Evolutionary conservation across 2,329 filamentous ascomycete species (phyloP), one percentile per base, ranked within the genome.

Genomic region (Xylariaceae sp.): DNA sequence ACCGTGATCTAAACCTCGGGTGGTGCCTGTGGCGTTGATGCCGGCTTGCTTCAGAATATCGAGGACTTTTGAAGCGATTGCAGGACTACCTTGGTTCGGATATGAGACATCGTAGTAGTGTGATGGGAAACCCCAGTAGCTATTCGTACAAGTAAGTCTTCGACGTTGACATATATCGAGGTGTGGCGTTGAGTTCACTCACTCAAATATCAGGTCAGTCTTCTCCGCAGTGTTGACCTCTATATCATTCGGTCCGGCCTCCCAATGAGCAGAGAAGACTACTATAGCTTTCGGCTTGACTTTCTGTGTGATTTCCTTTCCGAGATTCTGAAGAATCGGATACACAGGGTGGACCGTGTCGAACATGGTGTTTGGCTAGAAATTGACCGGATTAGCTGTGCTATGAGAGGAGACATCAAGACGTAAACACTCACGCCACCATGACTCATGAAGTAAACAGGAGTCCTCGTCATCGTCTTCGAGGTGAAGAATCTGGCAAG

Each of bases 221-320:
- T 76, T 71, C 51, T 82, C 82, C 3, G 80, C 83, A 9, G 79
- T 81, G 66, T 89, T 90, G 59, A 90, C 77, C 61, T 86, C 74
- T 55, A 90, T 79, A 3, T 72, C 75, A 60, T 78, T 72, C 38
- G 70, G 69, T 49, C 64, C 71, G 42, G 78, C 83, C 70, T 89
- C 84, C 88, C 88, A 91, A 68, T 92, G 88, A 1, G 87, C 88
- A 1, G 87, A 90, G 65, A 92, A 86, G 22, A 90, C 84, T 1
- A 91, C 82, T 14, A 91, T 78, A 2, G 87, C 88, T 56, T 81
- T 84, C 1, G 88, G 88, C 61, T 84, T 86, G 41, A 90, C 81
- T 55, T 82, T 80, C 28, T 79, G 73, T 0, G 86, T 89, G 64
- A 91, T 89, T 62, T 90, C 87, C 7, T 69, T 75, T 40, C 88